Percentiles rank a stretch among this genome's conserved stretches.
phyloP scores from a whole-genome alignment of 2,329 filamentous ascomycete species.

The Scorias spongiosa region DNA sequence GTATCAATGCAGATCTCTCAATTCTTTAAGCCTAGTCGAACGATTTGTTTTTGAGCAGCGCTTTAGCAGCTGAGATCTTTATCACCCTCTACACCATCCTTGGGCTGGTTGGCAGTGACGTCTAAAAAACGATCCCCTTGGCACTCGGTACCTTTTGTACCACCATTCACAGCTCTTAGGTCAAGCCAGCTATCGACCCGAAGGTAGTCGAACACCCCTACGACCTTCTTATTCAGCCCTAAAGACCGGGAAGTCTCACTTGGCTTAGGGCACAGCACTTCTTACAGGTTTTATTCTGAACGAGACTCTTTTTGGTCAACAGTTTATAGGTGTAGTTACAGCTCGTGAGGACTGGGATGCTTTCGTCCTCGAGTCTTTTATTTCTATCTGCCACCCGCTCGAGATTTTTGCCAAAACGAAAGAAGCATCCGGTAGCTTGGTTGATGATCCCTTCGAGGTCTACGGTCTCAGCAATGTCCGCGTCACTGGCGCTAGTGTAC shows the following conservation, averaged over 20 bases:
- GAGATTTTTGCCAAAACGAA: slow-evolving; percentile 16
- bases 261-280: slow-evolving; percentile 3
- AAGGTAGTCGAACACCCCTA: slow-evolving; percentile 26
- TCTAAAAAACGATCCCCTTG: slow-evolving; percentile 20
- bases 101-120: slow-evolving; percentile 19
- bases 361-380: slow-evolving; percentile 5
- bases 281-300: slow-evolving; percentile 1
- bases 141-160: slow-evolving; percentile 13
- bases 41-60: slow-evolving; percentile 11
- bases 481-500: slow-evolving; percentile 15
- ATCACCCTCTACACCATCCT: slow-evolving; percentile 19
- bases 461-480: slow-evolving; percentile 12
- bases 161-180: slow-evolving; percentile 10
- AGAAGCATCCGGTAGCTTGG: slow-evolving; percentile 10
- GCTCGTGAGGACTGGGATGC: neutral
- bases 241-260: slow-evolving; percentile 4
- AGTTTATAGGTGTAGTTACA: neutral
- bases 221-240: slow-evolving; percentile 25
- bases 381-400: slow-evolving; percentile 19
- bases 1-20: slow-evolving; percentile 6
- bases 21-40: slow-evolving; percentile 12
- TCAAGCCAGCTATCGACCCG: slow-evolving; percentile 18
- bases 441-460: slow-evolving; percentile 11
- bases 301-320: slow-evolving; percentile 1
- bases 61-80: slow-evolving; percentile 20